phyloP scores from a whole-genome alignment of 768 basidiomycete species.

The Phanerochaete carnosa region DNA sequence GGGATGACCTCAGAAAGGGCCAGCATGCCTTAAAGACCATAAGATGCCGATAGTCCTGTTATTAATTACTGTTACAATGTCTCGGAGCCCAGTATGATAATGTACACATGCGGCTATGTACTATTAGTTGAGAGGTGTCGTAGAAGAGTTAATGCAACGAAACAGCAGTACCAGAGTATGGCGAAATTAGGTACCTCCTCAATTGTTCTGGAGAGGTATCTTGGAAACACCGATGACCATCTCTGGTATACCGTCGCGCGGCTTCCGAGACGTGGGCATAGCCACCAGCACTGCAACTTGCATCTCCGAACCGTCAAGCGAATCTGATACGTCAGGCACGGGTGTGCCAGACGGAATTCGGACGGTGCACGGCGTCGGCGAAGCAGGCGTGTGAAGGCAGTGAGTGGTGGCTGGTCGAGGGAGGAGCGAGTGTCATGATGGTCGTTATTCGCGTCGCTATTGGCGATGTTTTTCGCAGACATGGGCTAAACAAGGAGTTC shows the following conservation, averaged over 20 bases:
- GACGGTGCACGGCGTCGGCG: slow-evolving; percentile 1
- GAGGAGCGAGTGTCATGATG: background rate
- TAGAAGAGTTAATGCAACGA: background rate
- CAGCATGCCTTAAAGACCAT: background rate
- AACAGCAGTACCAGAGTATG: background rate
- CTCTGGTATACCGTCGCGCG: slow-evolving; percentile 40
- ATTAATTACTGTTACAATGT: background rate
- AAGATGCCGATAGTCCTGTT: background rate
- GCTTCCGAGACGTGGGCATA: slow-evolving; percentile 44
- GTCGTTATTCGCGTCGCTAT: background rate
- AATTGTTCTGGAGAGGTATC: slow-evolving; percentile 20
- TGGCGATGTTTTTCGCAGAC: background rate
- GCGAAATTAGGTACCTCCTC: background rate
- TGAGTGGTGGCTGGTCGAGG: background rate
- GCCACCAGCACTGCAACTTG: slow-evolving; percentile 56
- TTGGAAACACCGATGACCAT: slow-evolving; percentile 46
- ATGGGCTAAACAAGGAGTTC: background rate
- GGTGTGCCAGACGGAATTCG: background rate
- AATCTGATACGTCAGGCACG: slow-evolving; percentile 6
- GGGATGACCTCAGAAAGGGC: background rate
- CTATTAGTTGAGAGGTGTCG: background rate
- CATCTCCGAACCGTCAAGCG: slow-evolving; percentile 23
- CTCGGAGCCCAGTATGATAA: background rate
- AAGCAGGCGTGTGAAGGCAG: background rate
- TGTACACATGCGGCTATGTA: background rate